phyloP scores from a whole-genome alignment of 192 early-diverging fungal species.

The Coemansia sp. region DNA sequence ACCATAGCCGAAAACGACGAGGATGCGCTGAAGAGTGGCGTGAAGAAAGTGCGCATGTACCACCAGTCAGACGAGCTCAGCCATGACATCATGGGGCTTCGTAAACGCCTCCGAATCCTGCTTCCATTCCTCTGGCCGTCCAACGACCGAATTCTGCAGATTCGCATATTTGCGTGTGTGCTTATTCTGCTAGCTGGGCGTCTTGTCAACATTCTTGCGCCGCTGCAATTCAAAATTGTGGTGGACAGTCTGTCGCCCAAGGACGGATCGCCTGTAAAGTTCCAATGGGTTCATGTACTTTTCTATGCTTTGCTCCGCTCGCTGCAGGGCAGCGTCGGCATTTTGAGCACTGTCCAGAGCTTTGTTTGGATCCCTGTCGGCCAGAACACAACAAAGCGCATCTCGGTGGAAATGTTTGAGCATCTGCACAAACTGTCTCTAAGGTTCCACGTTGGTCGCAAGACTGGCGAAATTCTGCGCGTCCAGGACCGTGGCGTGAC shows the following conservation, averaged over 20 bases:
- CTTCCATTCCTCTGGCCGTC: constrained; percentile 86
- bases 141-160: constrained; percentile 59
- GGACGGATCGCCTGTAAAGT: constrained; percentile 40
- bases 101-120: constrained; percentile 61
- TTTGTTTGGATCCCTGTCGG: constrained; percentile 92
- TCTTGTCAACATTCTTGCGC: constrained; percentile 81
- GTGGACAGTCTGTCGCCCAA: constrained; percentile 66
- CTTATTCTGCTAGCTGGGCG: constrained; percentile 63
- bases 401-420: constrained; percentile 87
- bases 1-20: background rate
- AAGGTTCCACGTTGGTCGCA: constrained; percentile 90
- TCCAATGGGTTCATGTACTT: constrained; percentile 51
- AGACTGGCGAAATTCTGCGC: constrained; percentile 92
- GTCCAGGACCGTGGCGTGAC: constrained; percentile 67
- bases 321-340: constrained; percentile 62
- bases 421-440: constrained; percentile 89
- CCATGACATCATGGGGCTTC: constrained; percentile 47
- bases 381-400: constrained; percentile 87
- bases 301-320: constrained; percentile 42
- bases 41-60: constrained; percentile 51
- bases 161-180: constrained; percentile 70
- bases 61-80: constrained; percentile 52
- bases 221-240: constrained; percentile 80
- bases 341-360: constrained; percentile 78
- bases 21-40: constrained; percentile 47